phyloP scores from a whole-genome alignment of 176 grass and related monocot genomes.

The Oryza coarctata region DNA sequence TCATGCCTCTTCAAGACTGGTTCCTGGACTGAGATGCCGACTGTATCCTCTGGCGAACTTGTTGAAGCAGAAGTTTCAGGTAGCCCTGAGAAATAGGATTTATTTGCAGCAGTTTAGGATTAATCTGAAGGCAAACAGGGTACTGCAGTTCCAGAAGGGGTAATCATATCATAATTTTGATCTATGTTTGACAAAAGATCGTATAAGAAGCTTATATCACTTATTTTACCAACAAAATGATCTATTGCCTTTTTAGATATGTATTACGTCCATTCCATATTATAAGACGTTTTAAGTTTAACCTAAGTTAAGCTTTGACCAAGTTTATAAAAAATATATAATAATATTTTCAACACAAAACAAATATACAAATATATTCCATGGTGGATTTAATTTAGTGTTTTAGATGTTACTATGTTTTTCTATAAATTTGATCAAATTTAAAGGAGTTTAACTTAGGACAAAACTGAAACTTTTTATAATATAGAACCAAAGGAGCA shows the following conservation, averaged over 20 bases:
- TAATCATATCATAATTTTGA: background rate
- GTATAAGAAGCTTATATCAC: background rate
- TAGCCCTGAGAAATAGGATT: constrained; percentile 28
- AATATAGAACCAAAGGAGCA: too few species aligned
- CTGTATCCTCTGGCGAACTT: constrained; percentile 42
- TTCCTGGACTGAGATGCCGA: background rate
- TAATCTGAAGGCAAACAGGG: background rate
- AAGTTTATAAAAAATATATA: too few species aligned
- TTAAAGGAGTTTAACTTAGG: too few species aligned
- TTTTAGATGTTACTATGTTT: too few species aligned
- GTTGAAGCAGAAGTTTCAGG: constrained; percentile 32
- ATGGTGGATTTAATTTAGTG: too few species aligned
- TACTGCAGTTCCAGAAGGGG: background rate
- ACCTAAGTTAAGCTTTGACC: too few species aligned
- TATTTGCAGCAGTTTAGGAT: background rate
- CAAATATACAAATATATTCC: too few species aligned
- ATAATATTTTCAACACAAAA: too few species aligned
- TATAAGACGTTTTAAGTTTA: too few species aligned
- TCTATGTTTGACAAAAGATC: background rate
- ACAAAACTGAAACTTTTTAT: too few species aligned
- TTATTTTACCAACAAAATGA: background rate
- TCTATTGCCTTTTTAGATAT: background rate
- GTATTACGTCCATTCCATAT: background rate
- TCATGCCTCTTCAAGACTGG: constrained; percentile 26
- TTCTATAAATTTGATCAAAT: too few species aligned